A percentile compares a stretch with the other conserved stretches of the same genome.
Conservation (phyloP, 305 asterid species). For the Rubia peregrina region DNA sequence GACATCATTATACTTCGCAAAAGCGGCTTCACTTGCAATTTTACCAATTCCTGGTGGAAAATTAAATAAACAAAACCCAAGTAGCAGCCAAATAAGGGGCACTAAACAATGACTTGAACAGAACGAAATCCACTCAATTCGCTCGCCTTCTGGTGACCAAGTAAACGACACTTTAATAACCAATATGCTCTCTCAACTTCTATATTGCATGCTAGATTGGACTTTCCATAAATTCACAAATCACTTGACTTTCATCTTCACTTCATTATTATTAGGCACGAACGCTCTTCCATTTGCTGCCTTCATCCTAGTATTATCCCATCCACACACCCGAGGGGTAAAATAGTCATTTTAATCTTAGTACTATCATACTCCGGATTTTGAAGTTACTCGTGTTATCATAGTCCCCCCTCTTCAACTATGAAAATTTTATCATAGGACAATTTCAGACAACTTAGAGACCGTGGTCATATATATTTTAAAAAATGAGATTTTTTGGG, state of each 20-base stretch:
- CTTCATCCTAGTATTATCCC: not conserved
- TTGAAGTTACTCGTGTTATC: too few relatives aligned
- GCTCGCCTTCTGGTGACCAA: not conserved
- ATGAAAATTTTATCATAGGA: too few relatives aligned
- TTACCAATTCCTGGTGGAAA: not conserved
- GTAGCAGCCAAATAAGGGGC: not conserved
- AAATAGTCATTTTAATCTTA: too few relatives aligned
- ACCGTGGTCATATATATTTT: too few relatives aligned
- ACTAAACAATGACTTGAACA: not conserved
- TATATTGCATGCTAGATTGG: constrained; percentile 5
- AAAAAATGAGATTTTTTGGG: too few relatives aligned
- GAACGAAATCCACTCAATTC: not conserved
- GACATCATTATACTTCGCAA: not conserved
- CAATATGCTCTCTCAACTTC: not conserved
- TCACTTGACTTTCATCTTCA: not conserved
- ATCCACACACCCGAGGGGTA: not conserved
- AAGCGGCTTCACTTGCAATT: not conserved
- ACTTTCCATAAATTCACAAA: constrained; percentile 1
- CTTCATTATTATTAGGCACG: not conserved
- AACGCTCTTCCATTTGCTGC: not conserved
- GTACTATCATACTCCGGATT: too few relatives aligned
- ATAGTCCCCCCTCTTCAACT: too few relatives aligned
- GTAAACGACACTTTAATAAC: constrained; percentile 1
- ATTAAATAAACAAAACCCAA: not conserved
- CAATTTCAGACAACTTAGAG: too few relatives aligned